A percentile compares a stretch with the other conserved stretches of the same genome.
Conservation (phyloP, 164 flowering plant genomes). For the Vitis rupestris region DNA sequence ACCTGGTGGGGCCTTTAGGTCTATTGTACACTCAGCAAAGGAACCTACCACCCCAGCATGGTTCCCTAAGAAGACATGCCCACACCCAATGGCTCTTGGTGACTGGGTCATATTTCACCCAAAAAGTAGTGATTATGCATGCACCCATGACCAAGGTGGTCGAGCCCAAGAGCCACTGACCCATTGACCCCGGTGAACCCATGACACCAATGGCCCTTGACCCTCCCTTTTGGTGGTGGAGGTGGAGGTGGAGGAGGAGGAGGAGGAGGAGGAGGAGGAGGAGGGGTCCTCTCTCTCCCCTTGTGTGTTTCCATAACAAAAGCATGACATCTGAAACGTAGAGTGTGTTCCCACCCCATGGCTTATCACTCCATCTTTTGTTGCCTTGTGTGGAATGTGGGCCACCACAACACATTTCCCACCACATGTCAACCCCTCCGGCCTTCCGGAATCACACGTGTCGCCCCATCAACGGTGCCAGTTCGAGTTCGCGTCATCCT, state of each 20-base stretch:
- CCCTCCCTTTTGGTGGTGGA: no score
- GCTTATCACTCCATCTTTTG: constrained; percentile 23
- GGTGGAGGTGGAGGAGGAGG: neutral
- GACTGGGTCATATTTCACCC: neutral
- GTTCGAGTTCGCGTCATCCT: constrained; percentile 18
- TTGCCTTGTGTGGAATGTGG: constrained; percentile 34
- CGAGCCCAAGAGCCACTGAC: neutral
- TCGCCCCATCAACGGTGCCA: constrained; percentile 15
- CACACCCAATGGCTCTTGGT: neutral
- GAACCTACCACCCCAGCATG: constrained; percentile 1
- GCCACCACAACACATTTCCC: constrained; percentile 17
- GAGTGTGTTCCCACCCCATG: constrained; percentile 25
- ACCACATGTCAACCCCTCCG: constrained; percentile 31
- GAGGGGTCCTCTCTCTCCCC: no score
- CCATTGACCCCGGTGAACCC: no score
- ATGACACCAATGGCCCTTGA: no score
- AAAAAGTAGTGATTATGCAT: neutral
- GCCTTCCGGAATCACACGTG: constrained; percentile 26
- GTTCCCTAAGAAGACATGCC: neutral
- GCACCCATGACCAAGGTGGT: neutral
- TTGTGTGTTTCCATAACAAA: constrained; percentile 33
- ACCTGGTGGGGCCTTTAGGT: constrained; percentile 7
- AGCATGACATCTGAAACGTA: constrained; percentile 49
- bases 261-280: neutral
- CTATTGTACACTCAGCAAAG: constrained; percentile 10